phyloP scores from a whole-genome alignment of 768 basidiomycete genomes.

The Phylloporus scabripes region DNA sequence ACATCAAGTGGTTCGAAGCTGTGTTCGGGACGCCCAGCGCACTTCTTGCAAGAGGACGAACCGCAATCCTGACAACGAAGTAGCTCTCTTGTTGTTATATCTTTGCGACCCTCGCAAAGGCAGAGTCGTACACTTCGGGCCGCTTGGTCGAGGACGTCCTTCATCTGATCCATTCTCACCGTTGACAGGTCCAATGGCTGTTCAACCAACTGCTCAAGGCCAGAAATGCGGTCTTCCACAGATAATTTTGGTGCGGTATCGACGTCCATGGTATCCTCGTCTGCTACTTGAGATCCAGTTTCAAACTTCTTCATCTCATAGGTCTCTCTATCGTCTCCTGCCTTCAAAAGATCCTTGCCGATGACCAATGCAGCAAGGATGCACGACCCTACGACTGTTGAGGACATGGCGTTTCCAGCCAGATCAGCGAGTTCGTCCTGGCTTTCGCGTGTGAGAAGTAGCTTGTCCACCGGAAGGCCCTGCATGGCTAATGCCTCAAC shows the following conservation, averaged over 20 bases:
- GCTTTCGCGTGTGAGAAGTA: constrained; percentile 86
- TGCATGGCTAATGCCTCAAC: constrained; percentile 91
- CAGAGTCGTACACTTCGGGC: constrained; percentile 74
- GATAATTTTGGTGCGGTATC: constrained; percentile 30
- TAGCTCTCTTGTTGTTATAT: constrained; percentile 62
- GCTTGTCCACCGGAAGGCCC: constrained; percentile 87
- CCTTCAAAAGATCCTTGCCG: constrained; percentile 59
- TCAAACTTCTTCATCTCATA: constrained; percentile 61
- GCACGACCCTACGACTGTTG: constrained; percentile 89
- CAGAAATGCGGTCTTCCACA: constrained; percentile 54
- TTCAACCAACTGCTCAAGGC: constrained; percentile 62
- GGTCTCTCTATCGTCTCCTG: constrained; percentile 56
- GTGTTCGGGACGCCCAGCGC: constrained; percentile 89
- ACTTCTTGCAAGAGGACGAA: constrained; percentile 75
- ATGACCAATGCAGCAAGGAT: constrained; percentile 77
- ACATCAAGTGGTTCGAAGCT: constrained; percentile 56
- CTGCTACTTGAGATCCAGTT: constrained; percentile 23
- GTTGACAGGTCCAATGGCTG: constrained; percentile 66
- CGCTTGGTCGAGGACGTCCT: constrained; percentile 58
- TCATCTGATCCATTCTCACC: constrained; percentile 42
- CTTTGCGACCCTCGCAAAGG: constrained; percentile 83
- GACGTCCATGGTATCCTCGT: constrained; percentile 45
- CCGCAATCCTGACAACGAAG: constrained; percentile 72
- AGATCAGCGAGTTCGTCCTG: constrained; percentile 92
- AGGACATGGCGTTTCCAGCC: constrained; percentile 97